Evolutionary conservation across 2,329 filamentous ascomycete genomes (phyloP), one percentile per base, ranked within the genome.

Genomic region (Aureobasidium leucospermi): DNA sequence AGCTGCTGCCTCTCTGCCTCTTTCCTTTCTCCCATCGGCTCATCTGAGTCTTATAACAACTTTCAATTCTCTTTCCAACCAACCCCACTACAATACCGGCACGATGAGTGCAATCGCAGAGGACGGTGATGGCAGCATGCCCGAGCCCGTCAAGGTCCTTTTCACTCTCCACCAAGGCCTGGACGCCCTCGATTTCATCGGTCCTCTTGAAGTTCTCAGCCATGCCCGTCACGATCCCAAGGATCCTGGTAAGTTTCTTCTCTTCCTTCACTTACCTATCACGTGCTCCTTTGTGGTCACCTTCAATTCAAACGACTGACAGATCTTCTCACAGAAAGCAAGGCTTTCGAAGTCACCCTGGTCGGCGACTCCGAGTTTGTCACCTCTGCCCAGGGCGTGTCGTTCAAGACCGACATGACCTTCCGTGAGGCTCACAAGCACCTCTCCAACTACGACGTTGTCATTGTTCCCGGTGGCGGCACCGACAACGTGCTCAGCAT

Each of bases 401-500:
- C 85, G 66, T 78, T 94, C 73, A 83, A 83, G 68, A 85, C 88
- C 63, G 86, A 94, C 74, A 85, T 92, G 73, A 80, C 85, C 71
- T 90, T 83, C 79, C 87, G 88, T 70, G 88, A 93, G 70, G 89
- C 89, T 63, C 81, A 90, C 74, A 83, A 89, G 61, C 76, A 77
- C 65, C 82, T 91, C 51, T 78, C 85, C 65, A 87, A 91, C 65
- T 92, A 88, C 71, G 90, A 95, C 72, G 80, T 94, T 63, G 80
- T 95, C 66, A 80, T 94, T 72, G 77, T 95, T 64, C 81, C 90
- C 31, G 90, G 90, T 68, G 89, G 90, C 69, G 81, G 84, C 70
- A 76, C 77, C 61, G 81, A 86, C 31, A 74, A 78, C 39, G 73
- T 90, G 63, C 75, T 92, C 69, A 56, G 52, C 41, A 45, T 56